Conservation (phyloP, 2,329 filamentous ascomycete genomes). For the Microdochium bolleyi region DNA sequence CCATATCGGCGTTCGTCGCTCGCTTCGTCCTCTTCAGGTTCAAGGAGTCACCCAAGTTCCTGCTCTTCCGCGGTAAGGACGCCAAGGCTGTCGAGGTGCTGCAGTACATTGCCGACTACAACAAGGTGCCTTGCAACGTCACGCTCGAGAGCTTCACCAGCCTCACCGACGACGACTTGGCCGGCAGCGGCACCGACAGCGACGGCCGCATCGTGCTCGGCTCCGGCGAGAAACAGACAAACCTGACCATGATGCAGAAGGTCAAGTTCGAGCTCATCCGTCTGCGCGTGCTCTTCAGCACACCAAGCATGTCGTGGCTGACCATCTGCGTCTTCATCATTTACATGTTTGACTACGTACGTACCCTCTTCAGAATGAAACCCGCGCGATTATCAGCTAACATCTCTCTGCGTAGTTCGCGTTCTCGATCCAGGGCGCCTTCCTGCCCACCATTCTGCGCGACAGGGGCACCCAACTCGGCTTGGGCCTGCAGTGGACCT, state of each 20-base stretch:
- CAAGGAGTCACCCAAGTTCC: constrained; percentile 48
- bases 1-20: constrained; percentile 43
- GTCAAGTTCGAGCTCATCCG: not conserved
- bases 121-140: constrained; percentile 20
- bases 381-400: too few relatives aligned
- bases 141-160: constrained; percentile 4
- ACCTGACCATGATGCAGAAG: not conserved
- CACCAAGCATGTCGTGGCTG: not conserved
- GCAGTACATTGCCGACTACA: constrained; percentile 45
- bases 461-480: constrained; percentile 14
- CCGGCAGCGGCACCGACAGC: not conserved
- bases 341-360: constrained; percentile 18
- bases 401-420: constrained; percentile 1
- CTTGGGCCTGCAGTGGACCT: constrained; percentile 17
- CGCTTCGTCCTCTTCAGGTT: constrained; percentile 50
- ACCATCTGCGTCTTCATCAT: not conserved
- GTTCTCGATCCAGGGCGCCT: constrained; percentile 25
- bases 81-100: constrained; percentile 43
- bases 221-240: not conserved
- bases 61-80: constrained; percentile 46
- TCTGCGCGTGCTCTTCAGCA: not conserved
- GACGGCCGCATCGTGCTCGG: not conserved
- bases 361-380: too few relatives aligned
- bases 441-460: constrained; percentile 21
- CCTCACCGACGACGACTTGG: constrained; percentile 4